Evolutionary conservation across 2,329 filamentous ascomycete species (phyloP).

Genomic region (Fonsecaea multimorphosa): DNA sequence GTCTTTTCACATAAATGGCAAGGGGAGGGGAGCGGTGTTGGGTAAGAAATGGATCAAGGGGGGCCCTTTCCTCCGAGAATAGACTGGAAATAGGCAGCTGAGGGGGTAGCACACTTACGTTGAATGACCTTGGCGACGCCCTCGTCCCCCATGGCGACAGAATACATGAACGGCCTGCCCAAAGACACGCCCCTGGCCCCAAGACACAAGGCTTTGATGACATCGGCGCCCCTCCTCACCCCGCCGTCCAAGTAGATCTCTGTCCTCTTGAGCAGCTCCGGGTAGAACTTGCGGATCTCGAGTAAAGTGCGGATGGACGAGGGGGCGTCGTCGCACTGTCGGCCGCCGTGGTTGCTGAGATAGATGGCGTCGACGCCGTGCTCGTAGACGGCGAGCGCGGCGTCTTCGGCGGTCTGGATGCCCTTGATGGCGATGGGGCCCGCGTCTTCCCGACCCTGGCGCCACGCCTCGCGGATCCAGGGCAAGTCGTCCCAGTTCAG

Average conservation of each 20-base stretch:
- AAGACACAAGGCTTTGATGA: conserved; percentile 61
- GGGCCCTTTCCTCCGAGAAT: background rate
- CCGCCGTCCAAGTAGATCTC: conserved; percentile 63
- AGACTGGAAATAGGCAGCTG: too few relatives aligned
- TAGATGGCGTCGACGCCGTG: conserved; percentile 61
- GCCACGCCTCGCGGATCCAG: conserved; percentile 55
- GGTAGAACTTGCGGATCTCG: conserved; percentile 58
- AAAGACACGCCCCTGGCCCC: conserved; percentile 62
- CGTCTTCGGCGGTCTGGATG: conserved; percentile 63
- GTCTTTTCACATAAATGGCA: background rate
- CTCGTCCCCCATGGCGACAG: conserved; percentile 58
- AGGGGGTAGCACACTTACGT: conserved; percentile 29
- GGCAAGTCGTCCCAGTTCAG: conserved; percentile 61
- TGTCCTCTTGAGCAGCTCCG: conserved; percentile 57
- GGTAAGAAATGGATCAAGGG: background rate
- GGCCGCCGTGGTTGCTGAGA: conserved; percentile 65
- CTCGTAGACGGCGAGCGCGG: conserved; percentile 54
- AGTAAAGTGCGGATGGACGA: conserved; percentile 59
- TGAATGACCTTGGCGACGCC: conserved; percentile 59
- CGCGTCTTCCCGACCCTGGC: conserved; percentile 44
- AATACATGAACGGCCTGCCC: conserved; percentile 61
- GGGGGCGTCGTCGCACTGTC: conserved; percentile 59
- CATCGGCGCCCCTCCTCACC: conserved; percentile 60
- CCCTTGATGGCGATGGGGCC: conserved; percentile 65
- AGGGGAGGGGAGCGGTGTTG: background rate